These are phyloP conservation scores for Diaporthe citrichinensis DNA, from an alignment of 2,329 filamentous ascomycete genomes.

Conservation along the genomic window DNA sequence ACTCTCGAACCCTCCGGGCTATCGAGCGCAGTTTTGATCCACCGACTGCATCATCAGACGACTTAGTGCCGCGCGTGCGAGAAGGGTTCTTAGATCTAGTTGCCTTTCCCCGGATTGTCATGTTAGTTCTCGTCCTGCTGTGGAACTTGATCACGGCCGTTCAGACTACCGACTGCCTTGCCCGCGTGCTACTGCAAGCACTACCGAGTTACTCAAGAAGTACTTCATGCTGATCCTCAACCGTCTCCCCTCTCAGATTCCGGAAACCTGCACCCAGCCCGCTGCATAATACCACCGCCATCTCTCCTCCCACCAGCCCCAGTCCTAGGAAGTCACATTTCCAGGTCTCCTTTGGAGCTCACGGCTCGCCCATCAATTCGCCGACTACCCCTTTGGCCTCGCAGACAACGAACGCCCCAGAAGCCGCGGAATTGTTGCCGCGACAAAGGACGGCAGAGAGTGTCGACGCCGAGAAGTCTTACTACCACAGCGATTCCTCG, in stretches of 20 bases:
- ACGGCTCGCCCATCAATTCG: conserved; percentile 45
- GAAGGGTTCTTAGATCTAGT: conserved; percentile 14
- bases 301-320: conserved; percentile 59
- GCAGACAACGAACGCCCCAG: conserved; percentile 5
- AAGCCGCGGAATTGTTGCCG: conserved; percentile 45
- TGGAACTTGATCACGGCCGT: conserved; percentile 48
- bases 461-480: conserved; percentile 49
- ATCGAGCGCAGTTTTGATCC: conserved; percentile 5
- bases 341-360: conserved; percentile 46
- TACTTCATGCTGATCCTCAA: conserved; percentile 51
- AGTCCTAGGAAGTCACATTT: conserved; percentile 57
- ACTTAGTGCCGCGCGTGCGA: conserved; percentile 17
- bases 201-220: conserved; percentile 39
- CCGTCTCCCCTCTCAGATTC: conserved; percentile 56
- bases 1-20: conserved; percentile 21
- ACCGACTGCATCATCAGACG: conserved; percentile 14
- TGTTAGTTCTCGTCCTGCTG: conserved; percentile 45
- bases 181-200: conserved; percentile 35
- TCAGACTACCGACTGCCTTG: conserved; percentile 30
- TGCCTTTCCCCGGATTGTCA: conserved; percentile 38
- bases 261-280: conserved; percentile 65
- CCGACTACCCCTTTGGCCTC: conserved; percentile 45
- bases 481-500: conserved; percentile 56
- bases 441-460: conserved; percentile 40
- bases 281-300: conserved; percentile 59